Evolutionary conservation across 2,329 filamentous ascomycete genomes (phyloP).

Genomic region (Geosmithia putterillii): DNA sequence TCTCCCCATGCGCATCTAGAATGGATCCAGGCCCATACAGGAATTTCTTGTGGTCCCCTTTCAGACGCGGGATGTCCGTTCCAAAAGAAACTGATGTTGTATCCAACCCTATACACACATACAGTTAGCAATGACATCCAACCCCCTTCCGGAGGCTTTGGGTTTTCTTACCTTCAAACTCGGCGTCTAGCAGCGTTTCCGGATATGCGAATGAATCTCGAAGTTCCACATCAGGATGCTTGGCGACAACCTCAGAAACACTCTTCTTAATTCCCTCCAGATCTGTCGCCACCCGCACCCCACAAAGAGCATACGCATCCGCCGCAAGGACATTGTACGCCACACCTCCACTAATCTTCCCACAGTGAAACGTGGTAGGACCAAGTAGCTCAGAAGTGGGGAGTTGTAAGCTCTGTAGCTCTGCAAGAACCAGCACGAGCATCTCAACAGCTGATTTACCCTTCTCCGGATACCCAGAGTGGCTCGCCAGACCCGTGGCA

Average conservation of each 20-base stretch:
- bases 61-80: constrained; percentile 7
- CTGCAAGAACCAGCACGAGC: constrained; percentile 6
- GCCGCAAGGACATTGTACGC: constrained; percentile 7
- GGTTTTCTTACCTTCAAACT: constrained; percentile 4
- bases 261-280: constrained; percentile 3
- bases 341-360: constrained; percentile 6
- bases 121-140: not conserved
- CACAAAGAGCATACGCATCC: constrained; percentile 4
- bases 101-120: constrained; percentile 4
- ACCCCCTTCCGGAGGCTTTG: too few species aligned
- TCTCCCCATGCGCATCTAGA: constrained; percentile 7
- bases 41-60: constrained; percentile 7
- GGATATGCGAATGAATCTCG: constrained; percentile 6
- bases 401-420: constrained; percentile 8
- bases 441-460: constrained; percentile 6
- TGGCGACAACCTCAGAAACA: constrained; percentile 2
- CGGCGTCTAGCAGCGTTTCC: constrained; percentile 5
- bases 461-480: constrained; percentile 9
- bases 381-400: constrained; percentile 4
- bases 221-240: constrained; percentile 4
- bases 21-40: constrained; percentile 9
- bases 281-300: constrained; percentile 4
- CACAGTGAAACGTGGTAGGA: constrained; percentile 6
- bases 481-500: constrained; percentile 46
- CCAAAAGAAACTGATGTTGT: constrained; percentile 6